A percentile compares a stretch with the other conserved stretches of the same genome.
Conservation (phyloP, 1,139 yeast genomes). For the Sugiyamaella sp. region DNA sequence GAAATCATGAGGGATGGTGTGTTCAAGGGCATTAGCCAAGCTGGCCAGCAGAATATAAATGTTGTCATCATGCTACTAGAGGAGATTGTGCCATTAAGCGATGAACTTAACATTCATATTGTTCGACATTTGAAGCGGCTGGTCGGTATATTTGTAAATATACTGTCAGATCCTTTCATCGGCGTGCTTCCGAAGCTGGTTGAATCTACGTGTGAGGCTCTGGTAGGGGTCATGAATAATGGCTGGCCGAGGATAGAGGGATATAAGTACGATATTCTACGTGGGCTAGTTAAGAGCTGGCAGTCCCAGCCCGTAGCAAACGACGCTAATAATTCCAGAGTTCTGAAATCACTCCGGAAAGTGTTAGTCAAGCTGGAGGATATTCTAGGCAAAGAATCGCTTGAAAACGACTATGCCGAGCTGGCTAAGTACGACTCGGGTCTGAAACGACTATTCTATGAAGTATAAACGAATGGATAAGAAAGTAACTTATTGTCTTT, state of each 20-base stretch:
- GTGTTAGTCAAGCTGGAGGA: slow-evolving; percentile 18
- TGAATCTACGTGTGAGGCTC: slow-evolving; percentile 28
- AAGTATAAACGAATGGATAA: neutral
- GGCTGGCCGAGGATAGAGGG: slow-evolving; percentile 42
- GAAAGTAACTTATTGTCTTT: neutral
- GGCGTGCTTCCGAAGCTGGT: slow-evolving; percentile 34
- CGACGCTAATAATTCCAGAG: neutral
- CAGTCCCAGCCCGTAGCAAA: neutral
- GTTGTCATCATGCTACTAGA: slow-evolving; percentile 28
- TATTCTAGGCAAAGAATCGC: slow-evolving; percentile 2
- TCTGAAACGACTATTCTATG: neutral
- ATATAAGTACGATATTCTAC: slow-evolving; percentile 43
- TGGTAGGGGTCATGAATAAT: slow-evolving; percentile 33
- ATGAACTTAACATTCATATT: slow-evolving; percentile 26
- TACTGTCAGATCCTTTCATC: slow-evolving; percentile 42
- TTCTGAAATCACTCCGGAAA: neutral
- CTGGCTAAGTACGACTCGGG: slow-evolving; percentile 12
- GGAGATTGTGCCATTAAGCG: slow-evolving; percentile 23
- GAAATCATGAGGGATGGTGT: slow-evolving; percentile 36
- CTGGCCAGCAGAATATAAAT: slow-evolving; percentile 31
- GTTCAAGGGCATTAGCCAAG: slow-evolving; percentile 34
- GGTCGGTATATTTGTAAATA: slow-evolving; percentile 31
- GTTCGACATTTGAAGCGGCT: slow-evolving; percentile 36
- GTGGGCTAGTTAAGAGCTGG: slow-evolving; percentile 40
- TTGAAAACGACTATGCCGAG: slow-evolving; percentile 15